phyloP scores from a whole-genome alignment of 1,284 basidiomycete species.

The Rhodotorula sp. region DNA sequence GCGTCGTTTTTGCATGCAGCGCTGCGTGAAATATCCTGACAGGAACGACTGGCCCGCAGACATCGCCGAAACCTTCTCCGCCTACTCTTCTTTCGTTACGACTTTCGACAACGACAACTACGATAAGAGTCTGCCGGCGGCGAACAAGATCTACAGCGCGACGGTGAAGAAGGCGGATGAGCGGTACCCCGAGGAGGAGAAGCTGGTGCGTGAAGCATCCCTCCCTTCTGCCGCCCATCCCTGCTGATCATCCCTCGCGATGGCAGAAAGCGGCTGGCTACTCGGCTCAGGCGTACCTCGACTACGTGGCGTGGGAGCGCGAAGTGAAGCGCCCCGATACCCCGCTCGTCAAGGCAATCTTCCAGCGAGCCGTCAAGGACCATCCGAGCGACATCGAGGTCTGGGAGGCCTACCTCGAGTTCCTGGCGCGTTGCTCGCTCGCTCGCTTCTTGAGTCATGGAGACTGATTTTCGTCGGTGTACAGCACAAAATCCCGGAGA shows the following conservation, averaged over 20 bases:
- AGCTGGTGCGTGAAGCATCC: conserved; percentile 15
- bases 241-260: too few species aligned
- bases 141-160: conserved; percentile 58
- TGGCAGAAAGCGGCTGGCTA: conserved; percentile 12
- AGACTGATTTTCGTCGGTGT: not conserved
- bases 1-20: conserved; percentile 21
- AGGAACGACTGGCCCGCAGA: conserved; percentile 38
- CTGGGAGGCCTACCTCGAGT: conserved; percentile 35
- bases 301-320: conserved; percentile 65
- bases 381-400: conserved; percentile 28
- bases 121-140: conserved; percentile 68
- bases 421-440: conserved; percentile 14
- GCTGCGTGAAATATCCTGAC: not conserved
- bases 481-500: conserved; percentile 16
- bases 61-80: conserved; percentile 72
- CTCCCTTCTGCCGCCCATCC: fast-evolving
- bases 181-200: conserved; percentile 37
- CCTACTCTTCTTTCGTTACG: conserved; percentile 83
- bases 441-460: not conserved
- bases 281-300: conserved; percentile 55
- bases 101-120: conserved; percentile 70
- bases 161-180: conserved; percentile 28
- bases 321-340: conserved; percentile 63
- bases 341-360: conserved; percentile 62
- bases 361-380: conserved; percentile 67